Base-by-base conservation (phyloP, 768 basidiomycete genomes). In the Lentinula sp. region DNA sequence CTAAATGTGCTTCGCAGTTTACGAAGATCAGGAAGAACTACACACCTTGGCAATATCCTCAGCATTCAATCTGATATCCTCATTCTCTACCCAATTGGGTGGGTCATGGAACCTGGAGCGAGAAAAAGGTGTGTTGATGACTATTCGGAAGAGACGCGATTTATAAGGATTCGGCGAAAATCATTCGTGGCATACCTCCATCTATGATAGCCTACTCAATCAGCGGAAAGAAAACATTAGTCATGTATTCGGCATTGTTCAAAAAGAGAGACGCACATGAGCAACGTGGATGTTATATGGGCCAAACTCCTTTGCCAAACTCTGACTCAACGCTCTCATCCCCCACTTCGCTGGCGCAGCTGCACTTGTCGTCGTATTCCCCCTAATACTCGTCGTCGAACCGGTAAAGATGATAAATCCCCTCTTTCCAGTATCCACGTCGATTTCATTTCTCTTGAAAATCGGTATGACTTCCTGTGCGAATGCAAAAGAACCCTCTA, bases 381-480 rank as follows among this genome's bases (percentile, higher is more conserved):
- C 89, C 59, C 89, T 74, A 18, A 81, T 59, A 57, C 83, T 78
- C 6, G 89, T 85, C 6, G 89, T 90, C 1, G 89, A 88, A 0
- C 88, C 87, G 0, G 88, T 91, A 68, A 90, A 88, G 13, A 89
- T 79, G 46, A 91, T 70, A 0, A 85, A 81, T 6, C 89, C 89
- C 32, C 79, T 76, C 66, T 81, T 81, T 13, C 85, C 83, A 16
- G 69, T 70, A 18, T 7, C 36, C 16, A 35, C 8, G 50, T 55
- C 41, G 28, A 32, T 61, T 5, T 78, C 76, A 62, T 86, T 86
- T 50, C 79, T 76, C 66, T 85, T 85, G 71, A 90, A 85, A 1
- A 79, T 76, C 36, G 82, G 67, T 52, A 90, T 81, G 7, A 79
- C 81, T 50, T 84, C 82, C 15, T 81, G 80, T 9, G 88, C 74